phyloP scores from a whole-genome alignment of 1,139 yeast species.

The Saccharomyces uvarum region DNA sequence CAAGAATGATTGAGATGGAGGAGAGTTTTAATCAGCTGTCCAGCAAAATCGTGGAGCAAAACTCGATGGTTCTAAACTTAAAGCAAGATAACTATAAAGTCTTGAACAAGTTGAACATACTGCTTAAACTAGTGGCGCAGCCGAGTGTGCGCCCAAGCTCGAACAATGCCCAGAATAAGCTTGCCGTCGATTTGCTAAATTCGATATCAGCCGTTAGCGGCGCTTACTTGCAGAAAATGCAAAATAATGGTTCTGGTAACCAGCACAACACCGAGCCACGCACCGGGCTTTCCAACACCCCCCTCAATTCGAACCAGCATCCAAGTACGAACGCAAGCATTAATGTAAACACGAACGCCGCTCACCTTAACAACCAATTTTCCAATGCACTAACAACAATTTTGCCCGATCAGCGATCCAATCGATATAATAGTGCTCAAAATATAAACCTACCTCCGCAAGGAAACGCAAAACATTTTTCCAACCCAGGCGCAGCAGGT shows the following conservation, averaged over 20 bases:
- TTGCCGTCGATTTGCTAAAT: conserved; percentile 24
- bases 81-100: conserved; percentile 1
- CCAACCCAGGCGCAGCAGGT: neutral
- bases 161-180: conserved; percentile 7
- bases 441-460: neutral
- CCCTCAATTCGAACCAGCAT: neutral
- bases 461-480: neutral
- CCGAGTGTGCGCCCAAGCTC: neutral
- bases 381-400: neutral
- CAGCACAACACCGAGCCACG: neutral
- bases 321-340: conserved; percentile 1
- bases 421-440: neutral
- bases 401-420: neutral
- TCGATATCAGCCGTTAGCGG: conserved; percentile 27
- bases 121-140: conserved; percentile 6
- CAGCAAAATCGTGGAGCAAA: conserved; percentile 18
- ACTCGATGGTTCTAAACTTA: conserved; percentile 6
- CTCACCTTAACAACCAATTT: neutral
- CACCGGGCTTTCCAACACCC: conserved; percentile 2
- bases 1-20: conserved; percentile 28
- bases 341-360: neutral
- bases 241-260: conserved; percentile 2
- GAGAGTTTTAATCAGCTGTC: conserved; percentile 23
- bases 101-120: conserved; percentile 4
- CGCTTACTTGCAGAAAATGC: conserved; percentile 17